A percentile compares a stretch with the other conserved stretches of the same genome.
These are phyloP conservation scores for Pythium folliculosum DNA, from an alignment of 352 stramenopile species.

Conservation along the genomic window DNA sequence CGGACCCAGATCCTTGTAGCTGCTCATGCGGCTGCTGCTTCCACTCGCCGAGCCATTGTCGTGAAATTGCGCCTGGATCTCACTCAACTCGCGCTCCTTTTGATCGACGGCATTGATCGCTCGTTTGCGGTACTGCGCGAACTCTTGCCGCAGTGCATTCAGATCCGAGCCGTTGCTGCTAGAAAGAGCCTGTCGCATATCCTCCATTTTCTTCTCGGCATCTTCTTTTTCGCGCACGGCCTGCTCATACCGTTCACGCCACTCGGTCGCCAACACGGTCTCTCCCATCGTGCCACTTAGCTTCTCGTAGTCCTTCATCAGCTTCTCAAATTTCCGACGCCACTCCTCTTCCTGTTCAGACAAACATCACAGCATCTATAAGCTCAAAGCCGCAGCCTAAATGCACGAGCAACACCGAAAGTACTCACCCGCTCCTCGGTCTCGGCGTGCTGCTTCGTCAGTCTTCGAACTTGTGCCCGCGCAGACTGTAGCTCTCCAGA, in stretches of 20 bases:
- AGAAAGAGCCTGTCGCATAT: conserved; percentile 38
- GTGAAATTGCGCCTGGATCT: conserved; percentile 65
- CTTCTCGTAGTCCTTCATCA: conserved; percentile 87
- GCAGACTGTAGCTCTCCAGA: conserved; percentile 68
- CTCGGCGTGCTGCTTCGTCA: conserved; percentile 75
- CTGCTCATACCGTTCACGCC: conserved; percentile 83
- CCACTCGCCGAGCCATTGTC: conserved; percentile 40
- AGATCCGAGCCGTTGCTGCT: conserved; percentile 53
- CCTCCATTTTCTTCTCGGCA: conserved; percentile 72
- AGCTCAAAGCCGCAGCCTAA: not conserved
- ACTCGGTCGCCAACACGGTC: conserved; percentile 82
- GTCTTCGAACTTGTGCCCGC: conserved; percentile 67
- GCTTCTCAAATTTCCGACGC: conserved; percentile 84
- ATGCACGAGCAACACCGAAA: not conserved
- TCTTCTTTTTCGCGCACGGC: conserved; percentile 75
- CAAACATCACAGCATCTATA: not conserved
- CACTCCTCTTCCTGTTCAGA: conserved; percentile 67
- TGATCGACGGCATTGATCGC: conserved; percentile 80
- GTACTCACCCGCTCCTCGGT: conserved; percentile 69
- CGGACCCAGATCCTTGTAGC: conserved; percentile 39
- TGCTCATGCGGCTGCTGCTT: conserved; percentile 40
- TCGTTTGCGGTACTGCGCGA: conserved; percentile 76
- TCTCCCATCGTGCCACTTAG: conserved; percentile 86
- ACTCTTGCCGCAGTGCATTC: conserved; percentile 72
- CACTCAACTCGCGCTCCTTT: conserved; percentile 78